Evolutionary conservation across 2,329 filamentous ascomycete species (phyloP).

Genomic region (Aspergillus thermomutatus): DNA sequence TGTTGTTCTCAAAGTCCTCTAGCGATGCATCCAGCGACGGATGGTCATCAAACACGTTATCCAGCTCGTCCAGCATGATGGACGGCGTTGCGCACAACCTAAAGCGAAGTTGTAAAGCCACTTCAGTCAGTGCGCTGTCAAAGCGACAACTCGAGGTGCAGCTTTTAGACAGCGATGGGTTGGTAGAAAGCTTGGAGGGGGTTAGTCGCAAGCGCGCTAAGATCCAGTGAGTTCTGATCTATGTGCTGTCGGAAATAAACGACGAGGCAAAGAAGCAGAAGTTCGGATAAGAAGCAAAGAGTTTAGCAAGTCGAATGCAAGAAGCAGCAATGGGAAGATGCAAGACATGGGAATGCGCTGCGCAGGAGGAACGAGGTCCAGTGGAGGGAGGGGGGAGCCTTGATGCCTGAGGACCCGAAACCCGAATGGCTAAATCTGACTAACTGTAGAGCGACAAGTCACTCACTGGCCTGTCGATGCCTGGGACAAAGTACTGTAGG

Average conservation of each 20-base stretch:
- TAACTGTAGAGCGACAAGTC: constrained; percentile 14
- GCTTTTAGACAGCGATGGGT: constrained; percentile 16
- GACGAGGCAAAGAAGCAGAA: constrained; percentile 2
- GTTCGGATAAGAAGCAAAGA: constrained; percentile 3
- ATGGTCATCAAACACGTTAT: constrained; percentile 55
- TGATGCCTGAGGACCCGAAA: constrained; percentile 16
- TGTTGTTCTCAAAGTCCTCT: constrained; percentile 59
- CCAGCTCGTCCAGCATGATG: constrained; percentile 46
- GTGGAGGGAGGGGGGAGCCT: constrained; percentile 7
- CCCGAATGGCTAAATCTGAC: constrained; percentile 2
- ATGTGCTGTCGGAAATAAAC: constrained; percentile 2
- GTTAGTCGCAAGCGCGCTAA: constrained; percentile 20
- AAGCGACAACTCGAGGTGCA: constrained; percentile 17
- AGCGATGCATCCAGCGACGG: constrained; percentile 59
- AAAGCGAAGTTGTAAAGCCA: constrained; percentile 21
- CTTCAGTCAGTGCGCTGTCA: constrained; percentile 22
- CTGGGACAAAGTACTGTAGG: constrained; percentile 5
- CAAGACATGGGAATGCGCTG: constrained; percentile 10
- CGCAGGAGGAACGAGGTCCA: constrained; percentile 4
- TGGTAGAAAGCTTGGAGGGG: constrained; percentile 7
- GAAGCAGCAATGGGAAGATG: constrained; percentile 7
- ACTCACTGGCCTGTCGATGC: constrained; percentile 7
- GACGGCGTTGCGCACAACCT: constrained; percentile 30
- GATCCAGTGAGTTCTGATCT: neutral
- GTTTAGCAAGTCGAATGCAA: constrained; percentile 7